A percentile compares a stretch with the other conserved stretches of the same genome.
Conservation (phyloP, 257 asterid species). For the Phtheirospermum japonicum region DNA sequence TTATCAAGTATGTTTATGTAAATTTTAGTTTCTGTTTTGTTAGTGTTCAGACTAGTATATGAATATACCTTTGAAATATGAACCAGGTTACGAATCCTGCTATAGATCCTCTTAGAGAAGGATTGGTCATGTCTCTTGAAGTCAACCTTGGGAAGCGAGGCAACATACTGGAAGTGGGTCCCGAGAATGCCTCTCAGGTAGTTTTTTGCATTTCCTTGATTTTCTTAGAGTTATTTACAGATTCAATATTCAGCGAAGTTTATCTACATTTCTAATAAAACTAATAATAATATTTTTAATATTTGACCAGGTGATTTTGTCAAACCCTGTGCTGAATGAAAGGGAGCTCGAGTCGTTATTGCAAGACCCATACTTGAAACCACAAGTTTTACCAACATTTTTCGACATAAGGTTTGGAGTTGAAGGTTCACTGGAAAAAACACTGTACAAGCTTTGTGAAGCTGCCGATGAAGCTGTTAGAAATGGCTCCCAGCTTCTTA, state of each 20-base stretch:
- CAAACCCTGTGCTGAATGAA: constrained; percentile 91
- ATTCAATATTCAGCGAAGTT: constrained; percentile 7
- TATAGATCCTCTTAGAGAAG: constrained; percentile 98
- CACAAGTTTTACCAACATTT: constrained; percentile 75
- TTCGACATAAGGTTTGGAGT: constrained; percentile 83
- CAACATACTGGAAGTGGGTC: constrained; percentile 93
- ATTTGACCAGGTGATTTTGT: constrained; percentile 63
- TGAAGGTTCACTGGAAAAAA: constrained; percentile 83
- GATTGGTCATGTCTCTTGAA: constrained; percentile 98
- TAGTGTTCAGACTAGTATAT: constrained; percentile 6
- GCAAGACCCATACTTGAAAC: constrained; percentile 74
- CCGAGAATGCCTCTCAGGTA: constrained; percentile 96
- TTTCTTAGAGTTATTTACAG: constrained; percentile 21
- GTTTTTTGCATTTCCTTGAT: constrained; percentile 23
- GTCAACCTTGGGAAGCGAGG: constrained; percentile 95
- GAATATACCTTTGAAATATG: constrained; percentile 5
- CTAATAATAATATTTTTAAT: constrained; percentile 10
- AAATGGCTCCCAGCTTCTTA: constrained; percentile 93
- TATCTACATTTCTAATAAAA: constrained; percentile 9
- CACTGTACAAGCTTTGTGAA: constrained; percentile 82
- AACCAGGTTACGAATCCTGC: constrained; percentile 98
- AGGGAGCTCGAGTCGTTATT: constrained; percentile 89
- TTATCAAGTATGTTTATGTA: background rate
- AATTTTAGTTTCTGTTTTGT: background rate
- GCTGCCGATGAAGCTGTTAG: constrained; percentile 99